Evolutionary conservation across 257 asterid genomes (phyloP).

Genomic region (Cruciata laevipes): DNA sequence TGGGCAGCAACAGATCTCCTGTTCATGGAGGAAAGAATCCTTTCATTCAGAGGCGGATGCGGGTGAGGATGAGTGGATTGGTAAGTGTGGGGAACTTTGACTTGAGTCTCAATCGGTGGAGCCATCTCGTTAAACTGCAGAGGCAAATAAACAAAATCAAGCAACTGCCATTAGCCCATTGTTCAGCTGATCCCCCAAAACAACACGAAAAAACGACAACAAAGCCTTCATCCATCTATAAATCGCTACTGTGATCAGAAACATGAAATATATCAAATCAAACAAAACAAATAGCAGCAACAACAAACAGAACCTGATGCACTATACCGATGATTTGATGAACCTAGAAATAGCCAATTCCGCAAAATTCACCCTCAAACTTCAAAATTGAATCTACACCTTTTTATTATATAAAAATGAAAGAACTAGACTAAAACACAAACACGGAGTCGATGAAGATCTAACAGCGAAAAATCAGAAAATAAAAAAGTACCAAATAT

Average conservation of each 20-base stretch:
- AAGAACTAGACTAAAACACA: background rate
- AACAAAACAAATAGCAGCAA: background rate
- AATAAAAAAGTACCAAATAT: background rate
- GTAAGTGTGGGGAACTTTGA: slow-evolving; percentile 19
- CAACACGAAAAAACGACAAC: background rate
- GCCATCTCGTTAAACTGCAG: slow-evolving; percentile 42
- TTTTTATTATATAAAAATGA: no score
- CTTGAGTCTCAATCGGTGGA: slow-evolving; percentile 49
- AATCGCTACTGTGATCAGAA: no score
- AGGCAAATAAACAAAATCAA: slow-evolving; percentile 5
- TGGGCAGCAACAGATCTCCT: slow-evolving; percentile 89
- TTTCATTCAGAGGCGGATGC: slow-evolving; percentile 71
- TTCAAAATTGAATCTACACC: background rate
- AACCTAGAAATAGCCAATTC: background rate
- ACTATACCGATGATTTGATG: background rate
- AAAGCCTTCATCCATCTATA: background rate
- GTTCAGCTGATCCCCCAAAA: background rate
- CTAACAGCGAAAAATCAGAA: background rate
- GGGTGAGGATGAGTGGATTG: slow-evolving; percentile 52
- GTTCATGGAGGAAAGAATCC: slow-evolving; percentile 76
- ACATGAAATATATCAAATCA: background rate
- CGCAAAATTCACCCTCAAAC: background rate
- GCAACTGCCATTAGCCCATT: background rate
- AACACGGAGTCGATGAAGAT: background rate
- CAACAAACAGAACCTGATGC: background rate